Evolutionary conservation across 2,329 filamentous ascomycete species (phyloP).

Genomic region (Didymella keratinophila): DNA sequence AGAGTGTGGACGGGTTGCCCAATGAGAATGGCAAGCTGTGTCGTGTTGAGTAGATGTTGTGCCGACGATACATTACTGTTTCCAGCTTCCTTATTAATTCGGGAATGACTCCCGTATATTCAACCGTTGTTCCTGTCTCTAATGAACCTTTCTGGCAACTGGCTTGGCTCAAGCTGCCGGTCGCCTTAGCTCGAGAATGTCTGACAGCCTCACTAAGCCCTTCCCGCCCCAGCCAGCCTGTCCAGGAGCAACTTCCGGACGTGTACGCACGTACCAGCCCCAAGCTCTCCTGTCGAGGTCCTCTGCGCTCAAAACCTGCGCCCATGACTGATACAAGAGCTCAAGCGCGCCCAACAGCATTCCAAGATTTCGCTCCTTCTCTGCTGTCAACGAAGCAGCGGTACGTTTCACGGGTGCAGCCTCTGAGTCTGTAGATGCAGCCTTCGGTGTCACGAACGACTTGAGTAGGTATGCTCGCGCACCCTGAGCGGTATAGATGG

Average conservation of each 20-base stretch:
- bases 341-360: constrained; percentile 75
- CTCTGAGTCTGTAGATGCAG: constrained; percentile 21
- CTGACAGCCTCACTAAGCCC: constrained; percentile 69
- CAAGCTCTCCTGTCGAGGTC: constrained; percentile 81
- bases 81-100: too few species aligned
- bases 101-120: too few species aligned
- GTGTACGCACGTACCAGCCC: constrained; percentile 79
- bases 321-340: constrained; percentile 78
- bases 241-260: constrained; percentile 78
- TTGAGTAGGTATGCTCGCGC: constrained; percentile 67
- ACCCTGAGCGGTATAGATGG: constrained; percentile 76
- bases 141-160: too few species aligned
- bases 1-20: constrained; percentile 44
- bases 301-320: constrained; percentile 63
- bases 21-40: constrained; percentile 50
- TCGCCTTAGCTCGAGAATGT: constrained; percentile 59
- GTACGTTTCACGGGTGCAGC: constrained; percentile 54
- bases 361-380: constrained; percentile 74
- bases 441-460: constrained; percentile 63
- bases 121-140: too few species aligned
- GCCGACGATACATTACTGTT: too few species aligned
- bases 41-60: constrained; percentile 26
- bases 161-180: constrained; percentile 16
- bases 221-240: constrained; percentile 85
- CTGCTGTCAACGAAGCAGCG: constrained; percentile 59